phyloP scores from a whole-genome alignment of 306 rosid species.

The Quillaja saponaria region DNA sequence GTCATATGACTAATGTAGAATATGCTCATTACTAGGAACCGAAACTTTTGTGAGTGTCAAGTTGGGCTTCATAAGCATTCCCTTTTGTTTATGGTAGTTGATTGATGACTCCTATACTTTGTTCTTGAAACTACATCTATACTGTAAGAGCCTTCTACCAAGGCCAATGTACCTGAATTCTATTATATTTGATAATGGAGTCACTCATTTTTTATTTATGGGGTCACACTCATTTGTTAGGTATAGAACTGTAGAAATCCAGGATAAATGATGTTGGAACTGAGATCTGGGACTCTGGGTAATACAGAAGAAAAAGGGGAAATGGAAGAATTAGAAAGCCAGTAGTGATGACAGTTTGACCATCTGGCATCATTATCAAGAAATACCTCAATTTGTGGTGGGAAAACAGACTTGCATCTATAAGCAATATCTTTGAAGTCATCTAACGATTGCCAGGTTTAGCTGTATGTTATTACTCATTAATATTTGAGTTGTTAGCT shows the following conservation, averaged over 20 bases:
- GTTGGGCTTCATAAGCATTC: conserved; percentile 3
- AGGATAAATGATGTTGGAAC: too few relatives aligned
- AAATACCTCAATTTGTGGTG: conserved; percentile 7
- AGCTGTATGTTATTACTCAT: too few relatives aligned
- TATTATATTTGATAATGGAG: not conserved
- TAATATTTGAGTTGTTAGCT: too few relatives aligned
- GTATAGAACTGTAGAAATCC: too few relatives aligned
- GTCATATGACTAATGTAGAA: conserved; percentile 5
- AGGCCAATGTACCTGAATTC: not conserved
- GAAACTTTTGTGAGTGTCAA: conserved; percentile 9
- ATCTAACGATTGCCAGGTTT: too few relatives aligned
- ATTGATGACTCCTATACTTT: not conserved
- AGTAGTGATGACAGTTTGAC: not conserved
- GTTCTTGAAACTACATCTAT: not conserved
- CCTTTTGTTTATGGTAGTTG: not conserved
- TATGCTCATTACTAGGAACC: not conserved
- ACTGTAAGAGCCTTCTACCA: not conserved
- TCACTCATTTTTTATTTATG: conserved; percentile 2
- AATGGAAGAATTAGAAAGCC: not conserved
- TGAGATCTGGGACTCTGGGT: too few relatives aligned
- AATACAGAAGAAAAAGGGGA: too few relatives aligned
- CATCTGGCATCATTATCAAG: not conserved
- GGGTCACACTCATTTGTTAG: too few relatives aligned
- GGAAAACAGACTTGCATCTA: conserved; percentile 8
- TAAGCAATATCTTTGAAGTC: not conserved